These are phyloP conservation scores for Talaromyces pinophilus DNA, from an alignment of 2,329 filamentous ascomycete genomes.

Conservation along the genomic window DNA sequence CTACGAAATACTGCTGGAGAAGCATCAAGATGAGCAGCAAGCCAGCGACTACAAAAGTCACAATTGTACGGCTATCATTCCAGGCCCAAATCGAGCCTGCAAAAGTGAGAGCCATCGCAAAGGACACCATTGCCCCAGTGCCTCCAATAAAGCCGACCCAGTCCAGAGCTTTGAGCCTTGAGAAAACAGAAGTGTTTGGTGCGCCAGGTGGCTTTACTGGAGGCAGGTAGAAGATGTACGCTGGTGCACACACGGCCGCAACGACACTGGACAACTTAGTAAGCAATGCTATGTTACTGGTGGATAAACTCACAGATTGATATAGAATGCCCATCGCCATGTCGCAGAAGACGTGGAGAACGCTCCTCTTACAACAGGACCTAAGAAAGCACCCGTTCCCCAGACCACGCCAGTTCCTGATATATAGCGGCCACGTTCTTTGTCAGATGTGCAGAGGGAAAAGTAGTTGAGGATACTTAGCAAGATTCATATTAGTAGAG, in stretches of 20 bases:
- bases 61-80: slow-evolving; percentile 48
- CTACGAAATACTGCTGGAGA: slow-evolving; percentile 45
- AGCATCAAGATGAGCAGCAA: slow-evolving; percentile 48
- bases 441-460: slow-evolving; percentile 25
- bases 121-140: slow-evolving; percentile 35
- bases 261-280: background rate
- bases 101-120: slow-evolving; percentile 54
- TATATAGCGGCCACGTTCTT: slow-evolving; percentile 34
- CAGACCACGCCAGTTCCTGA: slow-evolving; percentile 38
- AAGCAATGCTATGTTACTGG: background rate
- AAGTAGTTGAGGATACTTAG: slow-evolving; percentile 32
- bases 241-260: background rate
- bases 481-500: slow-evolving; percentile 3
- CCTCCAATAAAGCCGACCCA: slow-evolving; percentile 49
- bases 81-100: slow-evolving; percentile 54
- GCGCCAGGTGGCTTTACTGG: background rate
- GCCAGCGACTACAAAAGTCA: slow-evolving; percentile 50
- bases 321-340: slow-evolving; percentile 43
- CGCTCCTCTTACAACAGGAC: slow-evolving; percentile 44
- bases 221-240: background rate
- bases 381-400: slow-evolving; percentile 40
- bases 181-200: slow-evolving; percentile 33
- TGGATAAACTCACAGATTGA: slow-evolving; percentile 36
- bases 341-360: slow-evolving; percentile 33
- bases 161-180: slow-evolving; percentile 34